These are phyloP conservation scores for Irpex rosettiformis DNA, from an alignment of 1,284 basidiomycete species.

Conservation along the genomic window DNA sequence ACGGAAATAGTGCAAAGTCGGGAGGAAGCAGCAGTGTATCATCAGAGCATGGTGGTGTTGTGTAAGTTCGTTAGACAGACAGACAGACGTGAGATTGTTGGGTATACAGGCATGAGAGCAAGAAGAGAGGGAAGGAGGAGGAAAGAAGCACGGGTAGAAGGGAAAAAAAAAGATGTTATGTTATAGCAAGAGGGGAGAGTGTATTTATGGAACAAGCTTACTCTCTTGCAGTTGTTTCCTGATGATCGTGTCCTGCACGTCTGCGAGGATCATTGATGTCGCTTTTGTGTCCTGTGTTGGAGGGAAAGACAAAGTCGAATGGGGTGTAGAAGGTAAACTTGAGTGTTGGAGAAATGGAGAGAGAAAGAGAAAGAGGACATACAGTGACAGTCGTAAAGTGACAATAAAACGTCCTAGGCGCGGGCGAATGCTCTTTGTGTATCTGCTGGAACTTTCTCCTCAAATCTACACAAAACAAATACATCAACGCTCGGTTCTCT, in stretches of 20 bases:
- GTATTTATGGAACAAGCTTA: slow-evolving; percentile 11
- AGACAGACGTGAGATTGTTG: no score
- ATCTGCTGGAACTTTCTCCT: slow-evolving; percentile 16
- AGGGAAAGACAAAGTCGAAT: not conserved
- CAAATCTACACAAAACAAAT: slow-evolving; percentile 17
- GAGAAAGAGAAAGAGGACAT: not conserved
- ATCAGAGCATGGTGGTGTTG: not conserved
- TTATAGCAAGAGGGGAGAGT: not conserved
- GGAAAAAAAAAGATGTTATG: not conserved
- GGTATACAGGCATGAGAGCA: not conserved
- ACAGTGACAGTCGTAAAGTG: slow-evolving; percentile 18
- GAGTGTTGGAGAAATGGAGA: no score
- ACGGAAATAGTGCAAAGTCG: no score
- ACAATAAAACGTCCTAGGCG: slow-evolving; percentile 16
- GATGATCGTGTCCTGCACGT: slow-evolving; percentile 19
- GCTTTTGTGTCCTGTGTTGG: slow-evolving; percentile 13
- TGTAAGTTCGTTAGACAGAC: not conserved
- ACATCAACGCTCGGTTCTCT: no score
- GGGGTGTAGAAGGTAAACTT: not conserved
- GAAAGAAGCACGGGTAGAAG: not conserved
- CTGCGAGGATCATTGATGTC: slow-evolving; percentile 14
- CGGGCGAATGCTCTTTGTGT: slow-evolving; percentile 15
- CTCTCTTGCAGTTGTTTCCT: slow-evolving; percentile 17
- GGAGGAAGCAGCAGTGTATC: no score
- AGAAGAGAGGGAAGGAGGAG: not conserved